Base-by-base conservation (phyloP, 768 basidiomycete species). In the Amylocystis lapponica region DNA sequence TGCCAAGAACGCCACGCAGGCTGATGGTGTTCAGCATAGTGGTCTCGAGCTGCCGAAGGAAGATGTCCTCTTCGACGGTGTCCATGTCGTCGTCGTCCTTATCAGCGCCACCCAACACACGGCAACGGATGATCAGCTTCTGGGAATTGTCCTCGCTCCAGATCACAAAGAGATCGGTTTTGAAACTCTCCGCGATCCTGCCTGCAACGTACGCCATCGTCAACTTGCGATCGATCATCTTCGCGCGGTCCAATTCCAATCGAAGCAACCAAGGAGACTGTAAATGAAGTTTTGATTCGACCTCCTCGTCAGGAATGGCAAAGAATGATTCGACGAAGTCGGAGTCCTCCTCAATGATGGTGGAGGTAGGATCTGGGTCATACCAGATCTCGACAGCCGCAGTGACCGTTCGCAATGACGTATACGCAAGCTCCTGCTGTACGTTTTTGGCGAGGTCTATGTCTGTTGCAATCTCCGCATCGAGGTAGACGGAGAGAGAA, bases 71-170 rank as follows among this genome's bases (percentile, higher is more conserved):
- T 58, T 95, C 91, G 32, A 86, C 72, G 2, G 70, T 63, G 9
- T 81, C 83, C 59, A 77, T 67, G 26, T 79, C 81, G 43, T 90
- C 87, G 19, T 91, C 88, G 16, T 91, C 86, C 62, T 95, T 93
- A 54, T 93, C 87, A 8, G 74, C 75, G 30, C 83, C 81, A 32
- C 87, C 86, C 38, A 88, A 65, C 7, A 98, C 86, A 71, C 96
- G 90, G 63, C 96, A 95, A 34, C 96, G 95, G 54, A 99, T 87
- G 55, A 98, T 78, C 10, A 98, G 80, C 69, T 97, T 97, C 65
- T 95, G 90, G 3, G 95, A 89, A 66, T 96, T 97, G 65, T 97
- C 95, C 74, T 97, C 95, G 51, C 90, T 93, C 87, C 93, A 96
- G 52, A 98, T 96, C 63, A 97, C 92, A 63, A 97, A 97, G 12